phyloP scores from a whole-genome alignment of 2,329 filamentous ascomycete species.

The Trichophyton schoenleinii region DNA sequence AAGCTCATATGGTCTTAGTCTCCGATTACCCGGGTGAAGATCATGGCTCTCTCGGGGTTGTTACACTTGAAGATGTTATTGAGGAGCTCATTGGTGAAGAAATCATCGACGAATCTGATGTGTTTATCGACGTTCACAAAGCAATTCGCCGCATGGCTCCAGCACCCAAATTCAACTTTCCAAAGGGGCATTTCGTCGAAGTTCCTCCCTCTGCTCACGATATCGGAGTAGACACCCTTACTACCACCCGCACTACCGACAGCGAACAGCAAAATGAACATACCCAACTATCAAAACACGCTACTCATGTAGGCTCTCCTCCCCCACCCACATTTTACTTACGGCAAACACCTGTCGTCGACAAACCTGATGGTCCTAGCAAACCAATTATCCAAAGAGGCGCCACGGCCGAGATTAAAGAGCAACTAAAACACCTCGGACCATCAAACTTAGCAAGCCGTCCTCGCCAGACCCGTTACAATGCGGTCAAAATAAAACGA shows the following conservation, averaged over 20 bases:
- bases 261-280: constrained; percentile 27
- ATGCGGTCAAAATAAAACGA: constrained; percentile 54
- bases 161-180: constrained; percentile 64
- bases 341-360: constrained; percentile 24
- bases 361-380: constrained; percentile 19
- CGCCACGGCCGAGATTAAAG: constrained; percentile 42
- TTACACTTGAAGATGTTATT: constrained; percentile 95
- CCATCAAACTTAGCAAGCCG: constrained; percentile 51
- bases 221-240: constrained; percentile 36
- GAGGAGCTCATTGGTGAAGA: constrained; percentile 98
- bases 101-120: constrained; percentile 97
- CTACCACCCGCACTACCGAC: constrained; percentile 26
- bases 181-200: constrained; percentile 42
- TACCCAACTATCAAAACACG: constrained; percentile 19
- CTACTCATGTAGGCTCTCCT: constrained; percentile 21
- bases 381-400: constrained; percentile 35
- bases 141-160: constrained; percentile 81
- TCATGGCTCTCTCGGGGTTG: constrained; percentile 78
- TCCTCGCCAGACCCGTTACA: constrained; percentile 49
- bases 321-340: constrained; percentile 29
- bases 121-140: constrained; percentile 97
- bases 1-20: constrained; percentile 96
- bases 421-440: constrained; percentile 52
- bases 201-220: constrained; percentile 29
- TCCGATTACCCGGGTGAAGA: constrained; percentile 85